Percentiles rank a stretch among this genome's conserved stretches.
Evolutionary conservation across 179 eudicot genomes (phyloP).

Genomic region (Silene coronaria): DNA sequence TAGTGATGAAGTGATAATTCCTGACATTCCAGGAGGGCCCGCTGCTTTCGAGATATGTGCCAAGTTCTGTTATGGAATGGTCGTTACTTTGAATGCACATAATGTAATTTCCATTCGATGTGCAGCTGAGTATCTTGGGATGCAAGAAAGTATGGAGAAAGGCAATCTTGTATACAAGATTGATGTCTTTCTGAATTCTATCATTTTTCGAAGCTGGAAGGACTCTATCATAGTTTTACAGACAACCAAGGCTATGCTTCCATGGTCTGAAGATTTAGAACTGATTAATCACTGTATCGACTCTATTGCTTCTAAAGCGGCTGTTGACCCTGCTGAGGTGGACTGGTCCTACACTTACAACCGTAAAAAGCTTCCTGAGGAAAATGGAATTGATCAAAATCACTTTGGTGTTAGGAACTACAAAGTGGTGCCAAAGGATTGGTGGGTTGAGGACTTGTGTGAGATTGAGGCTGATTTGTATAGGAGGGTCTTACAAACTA

Average conservation of each 20-base stretch:
- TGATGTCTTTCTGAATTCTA: conserved; percentile 67
- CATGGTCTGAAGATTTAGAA: conserved; percentile 76
- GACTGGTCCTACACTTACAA: conserved; percentile 94
- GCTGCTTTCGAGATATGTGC: conserved; percentile 81
- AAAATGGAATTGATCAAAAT: conserved; percentile 47
- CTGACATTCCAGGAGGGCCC: conserved; percentile 84
- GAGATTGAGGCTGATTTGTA: conserved; percentile 76
- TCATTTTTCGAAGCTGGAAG: conserved; percentile 89
- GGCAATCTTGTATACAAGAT: conserved; percentile 83
- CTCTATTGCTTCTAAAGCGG: conserved; percentile 73
- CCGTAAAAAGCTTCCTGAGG: conserved; percentile 63
- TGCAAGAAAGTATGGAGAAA: conserved; percentile 80
- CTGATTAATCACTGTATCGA: conserved; percentile 56
- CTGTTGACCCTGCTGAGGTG: conserved; percentile 61
- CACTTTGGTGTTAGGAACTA: conserved; percentile 45
- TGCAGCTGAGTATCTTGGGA: conserved; percentile 88
- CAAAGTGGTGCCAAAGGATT: conserved; percentile 67
- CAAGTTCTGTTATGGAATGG: conserved; percentile 91
- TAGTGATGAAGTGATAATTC: conserved; percentile 49
- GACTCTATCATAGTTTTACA: conserved; percentile 86
- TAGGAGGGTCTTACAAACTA: conserved; percentile 45
- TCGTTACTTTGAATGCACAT: conserved; percentile 80
- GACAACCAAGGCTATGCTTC: conserved; percentile 52
- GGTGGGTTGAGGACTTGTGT: conserved; percentile 98
- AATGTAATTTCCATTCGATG: conserved; percentile 72